phyloP scores from a whole-genome alignment of 345 rosid species.

The Combretum micranthum region DNA sequence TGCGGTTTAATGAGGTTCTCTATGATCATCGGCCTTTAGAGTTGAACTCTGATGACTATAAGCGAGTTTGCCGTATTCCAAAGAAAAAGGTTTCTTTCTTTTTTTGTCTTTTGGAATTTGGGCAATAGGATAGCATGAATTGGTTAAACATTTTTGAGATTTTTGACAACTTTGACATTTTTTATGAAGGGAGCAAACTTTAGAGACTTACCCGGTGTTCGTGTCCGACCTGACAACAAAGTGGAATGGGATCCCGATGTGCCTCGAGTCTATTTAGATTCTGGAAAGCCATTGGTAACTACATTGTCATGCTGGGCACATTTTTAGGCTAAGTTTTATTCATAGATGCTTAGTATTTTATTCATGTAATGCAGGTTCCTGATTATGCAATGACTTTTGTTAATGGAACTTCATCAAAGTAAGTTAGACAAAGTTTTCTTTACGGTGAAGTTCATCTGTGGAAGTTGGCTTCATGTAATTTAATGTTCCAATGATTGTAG shows the following conservation, averaged over 20 bases:
- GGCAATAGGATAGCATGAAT: not conserved
- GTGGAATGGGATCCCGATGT: conserved; percentile 42
- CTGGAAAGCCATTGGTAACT: conserved; percentile 48
- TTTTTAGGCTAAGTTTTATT: no score
- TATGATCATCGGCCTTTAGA: conserved; percentile 44
- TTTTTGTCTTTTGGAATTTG: not conserved
- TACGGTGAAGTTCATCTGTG: not conserved
- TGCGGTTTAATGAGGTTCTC: conserved; percentile 7
- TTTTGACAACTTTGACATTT: not conserved
- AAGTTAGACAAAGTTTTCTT: conserved; percentile 1
- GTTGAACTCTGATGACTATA: conserved; percentile 36
- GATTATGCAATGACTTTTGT: conserved; percentile 44
- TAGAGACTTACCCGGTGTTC: conserved; percentile 58
- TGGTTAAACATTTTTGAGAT: not conserved
- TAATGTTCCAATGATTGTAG: conserved; percentile 16
- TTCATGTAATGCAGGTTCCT: conserved; percentile 27
- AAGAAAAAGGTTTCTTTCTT: conserved; percentile 33
- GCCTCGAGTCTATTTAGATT: conserved; percentile 23
- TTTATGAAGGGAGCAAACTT: conserved; percentile 48
- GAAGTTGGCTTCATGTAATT: not conserved
- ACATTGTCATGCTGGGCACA: no score
- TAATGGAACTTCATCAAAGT: conserved; percentile 37
- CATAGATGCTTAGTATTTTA: not conserved
- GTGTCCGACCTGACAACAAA: conserved; percentile 30
- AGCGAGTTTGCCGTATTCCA: conserved; percentile 44